These are phyloP conservation scores for Penicillium lagena DNA, from an alignment of 495 filamentous ascomycete species.

Conservation along the genomic window DNA sequence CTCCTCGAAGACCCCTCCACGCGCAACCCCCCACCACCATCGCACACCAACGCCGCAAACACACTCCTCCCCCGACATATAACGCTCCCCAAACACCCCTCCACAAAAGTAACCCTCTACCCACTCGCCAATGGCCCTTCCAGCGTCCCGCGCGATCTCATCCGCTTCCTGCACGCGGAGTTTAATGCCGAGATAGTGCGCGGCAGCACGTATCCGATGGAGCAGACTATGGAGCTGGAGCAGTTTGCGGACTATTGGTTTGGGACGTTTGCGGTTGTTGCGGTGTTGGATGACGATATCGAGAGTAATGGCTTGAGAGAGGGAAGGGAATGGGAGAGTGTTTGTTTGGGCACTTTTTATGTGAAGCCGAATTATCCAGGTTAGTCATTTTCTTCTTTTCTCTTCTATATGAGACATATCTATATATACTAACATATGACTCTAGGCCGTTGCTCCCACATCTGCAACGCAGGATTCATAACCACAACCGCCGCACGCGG, in stretches of 20 bases:
- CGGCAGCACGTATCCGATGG: slow-evolving; percentile 92
- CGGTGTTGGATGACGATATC: slow-evolving; percentile 59
- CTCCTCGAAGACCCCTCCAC: slow-evolving; percentile 75
- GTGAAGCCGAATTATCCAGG: slow-evolving; percentile 98
- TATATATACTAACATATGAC: not conserved
- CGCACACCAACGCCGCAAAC: slow-evolving; percentile 44
- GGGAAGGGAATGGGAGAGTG: slow-evolving; percentile 68
- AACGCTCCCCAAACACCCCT: slow-evolving; percentile 65
- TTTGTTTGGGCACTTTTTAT: slow-evolving; percentile 93
- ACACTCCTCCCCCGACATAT: slow-evolving; percentile 67
- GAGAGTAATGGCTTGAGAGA: slow-evolving; percentile 19
- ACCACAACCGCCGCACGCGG: slow-evolving; percentile 81
- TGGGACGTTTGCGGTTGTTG: slow-evolving; percentile 84
- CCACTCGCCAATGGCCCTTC: slow-evolving; percentile 62
- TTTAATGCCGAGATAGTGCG: slow-evolving; percentile 85
- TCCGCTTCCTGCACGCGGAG: slow-evolving; percentile 71
- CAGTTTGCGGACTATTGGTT: slow-evolving; percentile 89
- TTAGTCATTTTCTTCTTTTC: slow-evolving; percentile 42
- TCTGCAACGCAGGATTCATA: slow-evolving; percentile 92
- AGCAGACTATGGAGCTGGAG: slow-evolving; percentile 61
- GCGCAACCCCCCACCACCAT: slow-evolving; percentile 47
- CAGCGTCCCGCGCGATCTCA: slow-evolving; percentile 41
- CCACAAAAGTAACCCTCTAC: slow-evolving; percentile 76
- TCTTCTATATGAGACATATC: not conserved
- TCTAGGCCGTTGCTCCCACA: slow-evolving; percentile 53